Evolutionary conservation across 257 asterid species (phyloP), one percentile per base, ranked within the genome.

Genomic region (Capsicum chinense): DNA sequence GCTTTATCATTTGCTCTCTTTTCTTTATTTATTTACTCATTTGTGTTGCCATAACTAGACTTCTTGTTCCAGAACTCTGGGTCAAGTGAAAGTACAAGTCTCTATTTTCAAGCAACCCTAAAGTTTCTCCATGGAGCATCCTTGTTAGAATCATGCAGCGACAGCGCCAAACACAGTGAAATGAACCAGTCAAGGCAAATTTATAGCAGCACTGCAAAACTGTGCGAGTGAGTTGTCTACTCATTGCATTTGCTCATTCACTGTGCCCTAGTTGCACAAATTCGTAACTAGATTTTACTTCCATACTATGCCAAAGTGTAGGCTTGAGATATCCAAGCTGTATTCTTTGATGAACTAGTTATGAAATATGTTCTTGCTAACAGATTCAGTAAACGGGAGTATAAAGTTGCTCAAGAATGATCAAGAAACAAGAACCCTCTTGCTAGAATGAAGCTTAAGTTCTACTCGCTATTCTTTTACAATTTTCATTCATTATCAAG

Each of bases 51-150:
- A 81, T 83, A 78, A 88, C 84, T 56, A 37, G 62, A 39, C 84
- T 76, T 6, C 69, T 57, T 88, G 80, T 83, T 85, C 83, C 93
- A 97, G 99, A 95, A 91, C 88, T 86, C 91, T 85, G 99, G 95
- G 83, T 91, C 99, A 79, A 86, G 90, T 64, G 99, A 94, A 21
- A 95, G 98, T 84, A 95, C 87, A 42, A 90, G 94, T 33, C 84
- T 87, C 83, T 97, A 97, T 90, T 95, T 97, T 83, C 93, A 95
- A 91, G 99, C 99, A 62, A 95, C 94, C 50, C 97, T 97, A 86
- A 97, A 95, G 79, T 97, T 97, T 88, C 98, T 97, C 71, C 92
- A 94, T 71, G 99, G 97, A 83, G 99, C 99, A 71, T 95, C 98
- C 85, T 88, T 97, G 88, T 86, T 94, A 86, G 99, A 97, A 89